Base-by-base conservation (phyloP, 345 rosid genomes). In the Eutrema heterophyllum region DNA sequence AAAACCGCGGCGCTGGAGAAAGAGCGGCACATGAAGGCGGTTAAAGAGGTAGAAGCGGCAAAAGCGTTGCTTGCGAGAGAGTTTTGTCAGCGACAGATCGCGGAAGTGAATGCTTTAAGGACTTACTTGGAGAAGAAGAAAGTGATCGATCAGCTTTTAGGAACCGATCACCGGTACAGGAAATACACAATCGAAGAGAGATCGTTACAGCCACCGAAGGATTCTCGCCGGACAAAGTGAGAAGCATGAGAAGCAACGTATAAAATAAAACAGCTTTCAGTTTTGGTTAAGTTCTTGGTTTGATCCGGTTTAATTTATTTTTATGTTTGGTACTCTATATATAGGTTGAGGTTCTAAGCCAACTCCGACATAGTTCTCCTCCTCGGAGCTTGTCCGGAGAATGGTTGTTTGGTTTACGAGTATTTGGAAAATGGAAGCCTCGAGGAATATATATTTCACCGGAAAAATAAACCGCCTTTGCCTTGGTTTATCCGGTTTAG, bases 311-410 rank as follows among this genome's bases (percentile, higher is more conserved):
- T 30, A 4, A 41, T 56, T 38, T 50, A 35, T 35, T 18, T 45
- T 21, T 14, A 16, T 27, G 45, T 30, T 71, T 64, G 67, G 49
- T 70, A 13, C 43, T n/a, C 50, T 24, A 29, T 70, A 57, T 74
- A 58, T 76, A 90, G 98, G 88, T 93, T 48, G 92, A 90, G 79
- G 86, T 93, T 74, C 84, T 93, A 65, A 89, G 97, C 85, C 93
- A 86, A 78, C 80, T 90, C 36, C 87, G 76, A 64, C 97, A 93
- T 54, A 71, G 89, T 93, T 76, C 82, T 88, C 83, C 84, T 93
- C 16, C 90, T 93, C 10, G 98, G 98, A 78, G 97, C 96, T 72
- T 90, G 98, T 83, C 93, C 97, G 10, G 97, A 88, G 60, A 87
- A 50, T 63, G 86, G 93, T 58, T 86, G 93, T 75, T 83, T 93